phyloP scores from a whole-genome alignment of 495 filamentous ascomycete species.

The Baudoinia panamericana region DNA sequence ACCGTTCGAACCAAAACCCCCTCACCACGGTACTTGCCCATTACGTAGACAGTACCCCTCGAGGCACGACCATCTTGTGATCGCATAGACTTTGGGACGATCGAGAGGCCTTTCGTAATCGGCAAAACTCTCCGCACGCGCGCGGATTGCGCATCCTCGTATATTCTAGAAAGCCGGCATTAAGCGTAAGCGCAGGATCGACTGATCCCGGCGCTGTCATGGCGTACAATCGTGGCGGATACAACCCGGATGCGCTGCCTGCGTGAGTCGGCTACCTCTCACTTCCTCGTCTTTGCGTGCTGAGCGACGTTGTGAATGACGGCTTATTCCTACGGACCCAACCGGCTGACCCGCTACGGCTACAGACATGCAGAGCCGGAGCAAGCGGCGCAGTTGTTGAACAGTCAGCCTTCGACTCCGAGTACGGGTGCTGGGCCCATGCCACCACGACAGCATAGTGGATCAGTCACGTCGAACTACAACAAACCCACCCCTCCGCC shows the following conservation, averaged over 20 bases:
- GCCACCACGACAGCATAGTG: constrained; percentile 8
- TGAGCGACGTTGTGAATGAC: constrained; percentile 9
- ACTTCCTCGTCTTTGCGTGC: background rate
- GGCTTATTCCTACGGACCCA: background rate
- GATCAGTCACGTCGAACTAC: constrained; percentile 17
- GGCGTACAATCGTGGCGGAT: constrained; percentile 87
- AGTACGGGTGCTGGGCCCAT: constrained; percentile 13
- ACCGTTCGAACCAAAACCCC: too few relatives aligned
- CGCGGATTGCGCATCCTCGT: too few relatives aligned
- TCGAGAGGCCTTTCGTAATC: too few relatives aligned
- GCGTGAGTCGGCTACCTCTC: constrained; percentile 48
- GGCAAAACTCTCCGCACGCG: too few relatives aligned
- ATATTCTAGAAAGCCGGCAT: too few relatives aligned
- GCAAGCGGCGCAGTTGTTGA: constrained; percentile 32
- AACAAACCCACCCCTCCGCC: constrained; percentile 28
- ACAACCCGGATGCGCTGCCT: constrained; percentile 94
- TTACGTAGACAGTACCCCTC: too few relatives aligned
- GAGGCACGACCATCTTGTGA: too few relatives aligned
- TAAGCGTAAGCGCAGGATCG: too few relatives aligned
- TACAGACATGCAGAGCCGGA: constrained; percentile 87
- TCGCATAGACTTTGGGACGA: too few relatives aligned
- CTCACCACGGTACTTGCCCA: too few relatives aligned
- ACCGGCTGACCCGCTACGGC: constrained; percentile 5
- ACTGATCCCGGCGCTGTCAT: too few relatives aligned
- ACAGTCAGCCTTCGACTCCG: too few relatives aligned